Percentiles rank a stretch among this genome's conserved stretches.
These are phyloP conservation scores for Candida argentea DNA, from an alignment of 805 yeast species.

Conservation along the genomic window DNA sequence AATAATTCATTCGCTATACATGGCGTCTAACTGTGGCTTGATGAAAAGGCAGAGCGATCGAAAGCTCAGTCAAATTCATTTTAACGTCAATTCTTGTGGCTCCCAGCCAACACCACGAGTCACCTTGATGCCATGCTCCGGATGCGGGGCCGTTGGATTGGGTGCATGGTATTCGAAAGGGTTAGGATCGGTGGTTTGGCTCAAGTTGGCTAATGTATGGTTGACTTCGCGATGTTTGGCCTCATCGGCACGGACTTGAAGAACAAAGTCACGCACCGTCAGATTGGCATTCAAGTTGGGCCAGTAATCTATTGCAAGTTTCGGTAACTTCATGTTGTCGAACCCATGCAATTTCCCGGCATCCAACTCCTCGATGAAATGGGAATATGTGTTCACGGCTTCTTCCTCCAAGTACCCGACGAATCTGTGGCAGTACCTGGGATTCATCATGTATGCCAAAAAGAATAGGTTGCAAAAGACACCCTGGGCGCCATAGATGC, in stretches of 20 bases:
- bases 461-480: slow-evolving; percentile 61
- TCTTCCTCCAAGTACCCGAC: slow-evolving; percentile 75
- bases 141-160: slow-evolving; percentile 26
- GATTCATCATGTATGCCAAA: slow-evolving; percentile 45
- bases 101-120: slow-evolving; percentile 32
- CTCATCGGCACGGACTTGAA: slow-evolving; percentile 63
- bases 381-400: slow-evolving; percentile 60
- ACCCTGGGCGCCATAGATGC: slow-evolving; percentile 59
- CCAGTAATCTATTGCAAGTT: slow-evolving; percentile 59
- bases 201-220: slow-evolving; percentile 62
- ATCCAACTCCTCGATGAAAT: slow-evolving; percentile 45
- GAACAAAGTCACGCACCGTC: slow-evolving; percentile 48
- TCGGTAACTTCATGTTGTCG: slow-evolving; percentile 37
- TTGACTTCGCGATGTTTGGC: slow-evolving; percentile 74
- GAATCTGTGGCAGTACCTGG: slow-evolving; percentile 61
- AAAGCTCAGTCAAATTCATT: not conserved
- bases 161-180: slow-evolving; percentile 48
- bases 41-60: no score
- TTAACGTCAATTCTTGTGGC: slow-evolving; percentile 24
- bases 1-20: no score
- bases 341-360: slow-evolving; percentile 41
- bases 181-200: slow-evolving; percentile 46
- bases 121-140: slow-evolving; percentile 23
- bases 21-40: no score
- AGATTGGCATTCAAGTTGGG: slow-evolving; percentile 39